phyloP scores from a whole-genome alignment of 495 filamentous ascomycete genomes.

The Sabuloglossum arenarium region DNA sequence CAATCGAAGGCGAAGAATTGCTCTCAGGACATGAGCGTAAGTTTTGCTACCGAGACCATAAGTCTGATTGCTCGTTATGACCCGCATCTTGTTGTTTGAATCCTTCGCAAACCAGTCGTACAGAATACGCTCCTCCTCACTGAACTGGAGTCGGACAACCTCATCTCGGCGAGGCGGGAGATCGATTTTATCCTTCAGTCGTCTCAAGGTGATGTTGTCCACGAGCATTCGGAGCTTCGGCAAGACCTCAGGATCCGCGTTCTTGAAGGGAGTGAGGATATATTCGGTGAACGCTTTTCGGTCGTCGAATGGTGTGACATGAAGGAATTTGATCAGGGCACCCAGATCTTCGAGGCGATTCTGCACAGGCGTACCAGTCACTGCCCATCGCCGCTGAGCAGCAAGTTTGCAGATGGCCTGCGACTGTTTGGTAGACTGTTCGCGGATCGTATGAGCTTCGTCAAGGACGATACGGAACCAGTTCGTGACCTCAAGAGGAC shows the following conservation, averaged over 20 bases:
- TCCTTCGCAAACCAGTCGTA: slow-evolving; percentile 42
- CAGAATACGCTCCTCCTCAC: slow-evolving; percentile 28
- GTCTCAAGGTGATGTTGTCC: slow-evolving; percentile 78
- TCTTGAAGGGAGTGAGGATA: slow-evolving; percentile 67
- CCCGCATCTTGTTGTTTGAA: slow-evolving; percentile 37
- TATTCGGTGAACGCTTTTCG: slow-evolving; percentile 47
- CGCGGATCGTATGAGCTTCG: slow-evolving; percentile 86
- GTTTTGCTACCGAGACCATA: slow-evolving; percentile 56
- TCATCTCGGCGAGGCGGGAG: slow-evolving; percentile 55
- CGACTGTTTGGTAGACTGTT: slow-evolving; percentile 57
- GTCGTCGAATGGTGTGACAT: slow-evolving; percentile 71
- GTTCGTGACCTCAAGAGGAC: slow-evolving; percentile 52
- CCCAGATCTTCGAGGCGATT: slow-evolving; percentile 83
- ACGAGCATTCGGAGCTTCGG: slow-evolving; percentile 78
- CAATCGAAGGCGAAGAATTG: slow-evolving; percentile 73
- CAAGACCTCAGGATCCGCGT: slow-evolving; percentile 58
- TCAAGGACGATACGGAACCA: slow-evolving; percentile 95
- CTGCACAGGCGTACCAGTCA: slow-evolving; percentile 81
- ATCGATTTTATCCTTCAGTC: slow-evolving; percentile 76
- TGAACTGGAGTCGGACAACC: slow-evolving; percentile 38
- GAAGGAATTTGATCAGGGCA: slow-evolving; percentile 76
- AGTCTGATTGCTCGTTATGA: slow-evolving; percentile 28
- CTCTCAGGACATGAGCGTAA: slow-evolving; percentile 75
- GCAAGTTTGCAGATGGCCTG: slow-evolving; percentile 67
- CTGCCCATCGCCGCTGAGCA: slow-evolving; percentile 76